These are phyloP conservation scores for Sphagnum tenellum DNA, from an alignment of 225 moss, liverwort and hornwort genomes.

Conservation along the genomic window DNA sequence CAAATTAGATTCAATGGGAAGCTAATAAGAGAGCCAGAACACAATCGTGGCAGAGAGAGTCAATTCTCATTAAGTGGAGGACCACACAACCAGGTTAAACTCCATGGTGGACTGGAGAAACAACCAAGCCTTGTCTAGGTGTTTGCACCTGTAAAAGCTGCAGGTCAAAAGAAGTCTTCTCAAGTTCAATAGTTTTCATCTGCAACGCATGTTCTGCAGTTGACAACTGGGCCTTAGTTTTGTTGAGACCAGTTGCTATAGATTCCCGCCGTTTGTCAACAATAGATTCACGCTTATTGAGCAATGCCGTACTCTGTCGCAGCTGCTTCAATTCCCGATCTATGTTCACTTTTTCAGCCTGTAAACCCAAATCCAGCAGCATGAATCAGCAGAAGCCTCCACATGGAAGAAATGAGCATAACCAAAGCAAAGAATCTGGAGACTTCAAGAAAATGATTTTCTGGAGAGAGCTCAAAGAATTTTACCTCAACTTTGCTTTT, in stretches of 20 bases:
- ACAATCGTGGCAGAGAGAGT: not conserved
- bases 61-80: not conserved
- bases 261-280: slow-evolving; percentile 88
- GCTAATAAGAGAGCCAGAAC: not conserved
- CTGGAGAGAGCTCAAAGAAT: too few species aligned
- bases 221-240: slow-evolving; percentile 67
- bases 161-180: slow-evolving; percentile 64
- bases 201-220: slow-evolving; percentile 76
- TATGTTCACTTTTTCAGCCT: slow-evolving; percentile 86
- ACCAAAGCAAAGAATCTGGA: too few species aligned
- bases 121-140: slow-evolving; percentile 56
- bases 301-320: slow-evolving; percentile 76
- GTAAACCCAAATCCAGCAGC: slow-evolving; percentile 38
- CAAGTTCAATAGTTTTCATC: slow-evolving; percentile 73
- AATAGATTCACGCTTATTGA: slow-evolving; percentile 78
- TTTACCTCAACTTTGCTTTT: slow-evolving; percentile 88
- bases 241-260: slow-evolving; percentile 61
- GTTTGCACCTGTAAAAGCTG: slow-evolving; percentile 49
- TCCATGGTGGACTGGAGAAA: slow-evolving; percentile 42
- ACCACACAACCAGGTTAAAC: not conserved
- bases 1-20: not conserved
- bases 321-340: slow-evolving; percentile 88
- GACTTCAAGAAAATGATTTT: too few species aligned
- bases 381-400: slow-evolving; percentile 70
- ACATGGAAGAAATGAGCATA: slow-evolving; percentile 19